These are phyloP conservation scores for Perilla frutescens DNA, from an alignment of 257 asterid genomes.

Conservation along the genomic window DNA sequence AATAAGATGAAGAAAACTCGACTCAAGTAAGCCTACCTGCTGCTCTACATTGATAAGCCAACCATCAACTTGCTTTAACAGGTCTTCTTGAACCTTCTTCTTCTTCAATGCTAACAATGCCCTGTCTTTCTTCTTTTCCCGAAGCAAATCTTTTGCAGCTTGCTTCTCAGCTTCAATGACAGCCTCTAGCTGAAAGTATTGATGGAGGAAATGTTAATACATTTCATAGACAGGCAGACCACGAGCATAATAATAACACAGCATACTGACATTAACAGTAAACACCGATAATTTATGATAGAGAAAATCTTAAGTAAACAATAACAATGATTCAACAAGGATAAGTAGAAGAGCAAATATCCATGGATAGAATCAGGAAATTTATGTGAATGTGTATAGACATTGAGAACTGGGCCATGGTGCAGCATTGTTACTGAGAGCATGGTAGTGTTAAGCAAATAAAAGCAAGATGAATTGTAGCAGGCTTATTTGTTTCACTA, in stretches of 20 bases:
- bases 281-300: neutral
- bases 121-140: slow-evolving; percentile 88
- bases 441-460: neutral
- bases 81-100: slow-evolving; percentile 84
- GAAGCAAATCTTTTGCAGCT: slow-evolving; percentile 87
- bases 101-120: slow-evolving; percentile 83
- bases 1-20: neutral
- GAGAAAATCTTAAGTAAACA: neutral
- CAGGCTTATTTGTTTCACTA: neutral
- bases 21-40: slow-evolving; percentile 63
- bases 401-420: neutral
- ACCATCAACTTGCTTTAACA: slow-evolving; percentile 85
- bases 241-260: neutral
- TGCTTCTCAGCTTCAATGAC: slow-evolving; percentile 92
- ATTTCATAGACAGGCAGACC: neutral
- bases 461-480: slow-evolving; percentile 1
- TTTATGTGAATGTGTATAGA: neutral
- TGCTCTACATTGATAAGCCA: slow-evolving; percentile 95
- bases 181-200: slow-evolving; percentile 65
- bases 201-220: slow-evolving; percentile 5
- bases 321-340: neutral
- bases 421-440: neutral
- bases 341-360: neutral
- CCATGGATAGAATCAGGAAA: neutral
- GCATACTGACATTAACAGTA: neutral